These are phyloP conservation scores for Crithidia mellificae DNA, from an alignment of 208 protist species.

Conservation along the genomic window DNA sequence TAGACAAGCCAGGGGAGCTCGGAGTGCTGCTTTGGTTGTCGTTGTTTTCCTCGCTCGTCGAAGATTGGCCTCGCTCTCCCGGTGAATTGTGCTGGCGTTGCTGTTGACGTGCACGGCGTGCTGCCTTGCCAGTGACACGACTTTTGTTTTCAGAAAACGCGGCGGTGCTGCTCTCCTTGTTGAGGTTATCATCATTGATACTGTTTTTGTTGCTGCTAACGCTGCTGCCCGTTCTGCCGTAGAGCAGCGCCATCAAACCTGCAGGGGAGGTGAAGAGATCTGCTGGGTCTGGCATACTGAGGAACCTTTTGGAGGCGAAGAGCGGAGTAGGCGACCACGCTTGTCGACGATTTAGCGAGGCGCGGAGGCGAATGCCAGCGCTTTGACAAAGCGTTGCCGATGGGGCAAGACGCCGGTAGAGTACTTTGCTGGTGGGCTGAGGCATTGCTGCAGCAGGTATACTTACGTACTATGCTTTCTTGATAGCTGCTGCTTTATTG, in stretches of 20 bases:
- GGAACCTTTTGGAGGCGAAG: constrained; percentile 9
- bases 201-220: not conserved
- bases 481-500: no score
- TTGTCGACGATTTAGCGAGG: not conserved
- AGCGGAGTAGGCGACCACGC: not conserved
- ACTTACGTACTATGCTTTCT: no score
- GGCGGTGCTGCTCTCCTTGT: no score
- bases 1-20: not conserved
- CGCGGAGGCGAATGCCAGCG: not conserved
- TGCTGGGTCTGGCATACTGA: constrained; percentile 37
- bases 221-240: constrained; percentile 36
- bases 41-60: no score
- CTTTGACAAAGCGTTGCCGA: not conserved
- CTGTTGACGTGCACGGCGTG: constrained; percentile 20
- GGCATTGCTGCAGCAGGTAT: no score
- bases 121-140: not conserved
- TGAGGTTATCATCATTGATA: no score
- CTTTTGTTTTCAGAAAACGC: not conserved
- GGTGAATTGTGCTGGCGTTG: not conserved
- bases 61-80: not conserved
- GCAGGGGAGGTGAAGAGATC: constrained; percentile 66
- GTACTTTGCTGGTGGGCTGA: no score
- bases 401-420: no score
- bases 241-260: constrained; percentile 70
- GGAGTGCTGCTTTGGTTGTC: not conserved